phyloP scores from a whole-genome alignment of 2,329 filamentous ascomycete species.

The Alternaria conjuncta region DNA sequence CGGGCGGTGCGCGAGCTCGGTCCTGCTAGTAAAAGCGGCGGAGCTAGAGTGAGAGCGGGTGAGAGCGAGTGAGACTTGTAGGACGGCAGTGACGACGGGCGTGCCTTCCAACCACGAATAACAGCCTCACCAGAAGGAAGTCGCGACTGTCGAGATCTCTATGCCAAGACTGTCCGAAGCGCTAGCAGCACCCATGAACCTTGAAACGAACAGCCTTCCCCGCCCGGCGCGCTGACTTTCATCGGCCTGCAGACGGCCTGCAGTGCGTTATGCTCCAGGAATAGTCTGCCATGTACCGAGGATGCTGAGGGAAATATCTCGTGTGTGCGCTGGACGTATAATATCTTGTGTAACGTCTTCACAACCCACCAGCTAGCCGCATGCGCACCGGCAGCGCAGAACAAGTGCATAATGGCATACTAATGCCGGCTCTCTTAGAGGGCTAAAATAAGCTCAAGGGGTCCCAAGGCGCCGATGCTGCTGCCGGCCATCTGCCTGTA shows the following conservation, averaged over 20 bases:
- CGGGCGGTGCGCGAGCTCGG: background rate
- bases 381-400: background rate
- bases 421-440: background rate
- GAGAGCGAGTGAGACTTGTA: background rate
- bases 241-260: conserved; percentile 5
- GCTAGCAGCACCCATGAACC: conserved; percentile 4
- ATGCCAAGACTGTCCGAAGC: conserved; percentile 4
- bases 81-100: background rate
- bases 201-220: conserved; percentile 9
- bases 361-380: background rate
- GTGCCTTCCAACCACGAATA: background rate
- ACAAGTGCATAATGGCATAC: background rate
- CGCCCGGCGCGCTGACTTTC: conserved; percentile 2
- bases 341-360: background rate
- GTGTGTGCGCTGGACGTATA: background rate
- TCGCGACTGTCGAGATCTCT: background rate
- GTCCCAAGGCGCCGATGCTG: conserved; percentile 7
- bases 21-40: conserved; percentile 4
- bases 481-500: conserved; percentile 8
- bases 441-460: conserved; percentile 2
- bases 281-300: conserved; percentile 5
- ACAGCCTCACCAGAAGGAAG: background rate
- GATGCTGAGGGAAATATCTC: background rate
- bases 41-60: background rate
- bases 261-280: conserved; percentile 1